Base-by-base conservation (phyloP, 192 early-diverging fungal species). In the Kappamyces sp. region DNA sequence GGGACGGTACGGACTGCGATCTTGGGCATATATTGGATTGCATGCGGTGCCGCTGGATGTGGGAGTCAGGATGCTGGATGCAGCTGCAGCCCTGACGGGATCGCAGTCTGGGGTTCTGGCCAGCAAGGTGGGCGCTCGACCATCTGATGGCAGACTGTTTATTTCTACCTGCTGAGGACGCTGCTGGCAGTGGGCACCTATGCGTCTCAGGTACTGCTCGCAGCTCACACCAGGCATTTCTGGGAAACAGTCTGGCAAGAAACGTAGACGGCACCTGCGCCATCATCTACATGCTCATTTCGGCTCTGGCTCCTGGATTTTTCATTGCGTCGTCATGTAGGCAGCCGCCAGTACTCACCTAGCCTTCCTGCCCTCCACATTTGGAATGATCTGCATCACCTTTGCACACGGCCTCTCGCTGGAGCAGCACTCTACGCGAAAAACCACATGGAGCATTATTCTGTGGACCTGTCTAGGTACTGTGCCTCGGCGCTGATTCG, bases 331-430 rank as follows among this genome's bases (percentile, higher is more conserved):
- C 87, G 0, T 78, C 82, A 46, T 85, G 89, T 90, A 75, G 60
- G 48, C 40, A 10, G 23, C 34, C 5, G 40, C 36, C 36, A 1
- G 44, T 39, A 33, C 23, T 35, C n/a, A n/a, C 33, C 42, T 60
- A 73, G 92, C 93, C 34, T 84, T 83, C 65, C 71, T 99, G 36
- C 96, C 96, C 0, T 92, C 93, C 7, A 81, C 89, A 31, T 95
- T 96, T 75, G 85, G 91, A 46, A 99, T 97, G 96, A 86, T 82
- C 60, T 66, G 79, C n/a, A 74, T 80, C 4, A 86, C 85, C 58
- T 60, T 94, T 38, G 92, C 90, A 1, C 83, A 84, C 41, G 83
- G 89, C 2, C 68, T 78, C 5, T 80, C 79, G 9, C 76, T 98
- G 31, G 50, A 63, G 4, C 71, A 23, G 23, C 23, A 23, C 23